A percentile compares a stretch with the other conserved stretches of the same genome.
These are phyloP conservation scores for Avena eriantha DNA, from an alignment of 176 grass and related monocot species.

Conservation along the genomic window DNA sequence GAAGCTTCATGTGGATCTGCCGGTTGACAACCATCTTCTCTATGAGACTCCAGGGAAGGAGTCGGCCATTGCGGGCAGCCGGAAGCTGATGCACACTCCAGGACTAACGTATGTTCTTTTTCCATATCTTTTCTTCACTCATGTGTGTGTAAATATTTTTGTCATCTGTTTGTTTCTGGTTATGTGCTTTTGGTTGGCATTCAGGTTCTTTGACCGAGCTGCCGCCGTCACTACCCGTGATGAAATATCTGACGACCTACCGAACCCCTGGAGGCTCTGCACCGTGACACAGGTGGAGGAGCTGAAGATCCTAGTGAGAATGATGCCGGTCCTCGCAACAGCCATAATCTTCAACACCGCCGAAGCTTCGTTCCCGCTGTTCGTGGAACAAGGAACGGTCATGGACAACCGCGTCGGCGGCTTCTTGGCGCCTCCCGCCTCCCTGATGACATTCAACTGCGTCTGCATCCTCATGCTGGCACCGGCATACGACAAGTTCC, in stretches of 20 bases:
- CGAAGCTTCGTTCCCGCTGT: background rate
- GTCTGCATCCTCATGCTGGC: background rate
- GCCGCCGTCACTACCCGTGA: background rate
- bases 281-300: background rate
- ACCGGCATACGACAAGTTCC: background rate
- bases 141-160: background rate
- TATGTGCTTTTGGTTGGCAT: background rate
- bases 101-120: background rate
- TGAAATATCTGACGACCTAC: background rate
- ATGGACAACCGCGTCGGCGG: background rate
- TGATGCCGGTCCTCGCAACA: background rate
- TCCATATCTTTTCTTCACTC: background rate
- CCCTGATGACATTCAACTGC: background rate
- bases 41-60: background rate
- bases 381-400: background rate
- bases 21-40: background rate
- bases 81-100: slow-evolving; percentile 7
- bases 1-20: slow-evolving; percentile 1
- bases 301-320: slow-evolving; percentile 2
- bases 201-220: background rate
- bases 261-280: background rate
- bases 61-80: background rate
- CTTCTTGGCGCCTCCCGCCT: background rate
- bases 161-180: too few species aligned
- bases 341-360: slow-evolving; percentile 2